Evolutionary conservation across 495 filamentous ascomycete genomes (phyloP).

Genomic region (Jackrogersella minutella): DNA sequence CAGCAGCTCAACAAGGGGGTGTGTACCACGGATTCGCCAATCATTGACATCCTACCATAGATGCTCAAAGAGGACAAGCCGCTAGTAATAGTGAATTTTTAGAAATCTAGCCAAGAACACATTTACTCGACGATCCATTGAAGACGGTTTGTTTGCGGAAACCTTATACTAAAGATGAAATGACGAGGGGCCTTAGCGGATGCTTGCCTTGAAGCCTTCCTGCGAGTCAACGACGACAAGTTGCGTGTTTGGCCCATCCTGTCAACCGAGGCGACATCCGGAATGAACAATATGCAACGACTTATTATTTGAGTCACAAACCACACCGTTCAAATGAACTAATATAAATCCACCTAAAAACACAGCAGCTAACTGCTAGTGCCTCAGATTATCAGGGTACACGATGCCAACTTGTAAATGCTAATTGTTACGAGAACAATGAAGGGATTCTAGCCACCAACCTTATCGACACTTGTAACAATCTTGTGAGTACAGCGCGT

Average conservation of each 20-base stretch:
- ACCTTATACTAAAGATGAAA: slow-evolving; percentile 4
- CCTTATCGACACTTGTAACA: slow-evolving; percentile 5
- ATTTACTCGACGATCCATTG: not conserved
- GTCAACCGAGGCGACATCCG: slow-evolving; percentile 28
- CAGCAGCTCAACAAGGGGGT: slow-evolving; percentile 8
- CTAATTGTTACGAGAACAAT: slow-evolving; percentile 5
- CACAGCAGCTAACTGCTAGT: slow-evolving; percentile 4
- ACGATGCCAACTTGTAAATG: slow-evolving; percentile 7
- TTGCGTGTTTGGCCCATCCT: not conserved
- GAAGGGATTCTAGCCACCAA: slow-evolving; percentile 11
- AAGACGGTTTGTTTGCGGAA: not conserved
- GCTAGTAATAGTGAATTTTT: too few relatives aligned
- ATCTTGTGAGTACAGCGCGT: not conserved
- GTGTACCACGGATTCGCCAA: not conserved
- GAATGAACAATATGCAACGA: slow-evolving; percentile 26
- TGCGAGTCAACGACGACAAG: slow-evolving; percentile 1
- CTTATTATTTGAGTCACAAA: slow-evolving; percentile 14
- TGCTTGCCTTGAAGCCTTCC: slow-evolving; percentile 7
- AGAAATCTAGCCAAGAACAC: too few relatives aligned
- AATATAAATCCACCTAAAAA: slow-evolving; percentile 17
- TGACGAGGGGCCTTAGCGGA: slow-evolving; percentile 1
- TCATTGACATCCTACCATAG: not conserved
- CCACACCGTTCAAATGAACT: slow-evolving; percentile 15
- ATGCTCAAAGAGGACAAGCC: not conserved
- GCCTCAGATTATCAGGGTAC: slow-evolving; percentile 13